Evolutionary conservation across 345 rosid genomes (phyloP).

Genomic region (Populus pruinosa): DNA sequence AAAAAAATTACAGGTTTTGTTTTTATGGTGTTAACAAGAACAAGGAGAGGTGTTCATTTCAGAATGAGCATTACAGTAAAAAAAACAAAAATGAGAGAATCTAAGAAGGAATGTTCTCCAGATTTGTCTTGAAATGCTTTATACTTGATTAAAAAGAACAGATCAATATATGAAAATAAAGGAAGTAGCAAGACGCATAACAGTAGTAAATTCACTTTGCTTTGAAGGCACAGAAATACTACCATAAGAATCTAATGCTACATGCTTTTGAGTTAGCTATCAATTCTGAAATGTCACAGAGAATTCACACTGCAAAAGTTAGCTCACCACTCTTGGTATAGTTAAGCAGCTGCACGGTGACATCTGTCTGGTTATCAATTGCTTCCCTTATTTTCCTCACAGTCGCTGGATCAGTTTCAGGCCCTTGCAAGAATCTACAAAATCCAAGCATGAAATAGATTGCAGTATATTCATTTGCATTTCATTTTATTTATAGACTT

Average conservation of each 20-base stretch:
- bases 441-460: slow-evolving; percentile 1
- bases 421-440: slow-evolving; percentile 87
- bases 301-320: not conserved
- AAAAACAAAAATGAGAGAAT: not conserved
- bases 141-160: not conserved
- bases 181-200: not conserved
- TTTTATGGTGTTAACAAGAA: not conserved
- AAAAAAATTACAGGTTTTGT: not conserved
- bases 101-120: not conserved
- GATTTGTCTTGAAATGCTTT: not conserved
- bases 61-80: too few relatives aligned
- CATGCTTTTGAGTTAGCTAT: not conserved
- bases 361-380: slow-evolving; percentile 84
- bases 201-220: not conserved
- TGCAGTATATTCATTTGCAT: slow-evolving; percentile 1
- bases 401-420: slow-evolving; percentile 91
- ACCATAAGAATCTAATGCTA: not conserved
- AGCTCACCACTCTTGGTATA: slow-evolving; percentile 83
- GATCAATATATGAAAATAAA: not conserved
- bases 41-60: not conserved
- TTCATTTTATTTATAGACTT: not conserved
- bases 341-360: slow-evolving; percentile 91
- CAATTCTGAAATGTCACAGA: not conserved
- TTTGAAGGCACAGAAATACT: too few relatives aligned
- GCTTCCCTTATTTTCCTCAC: slow-evolving; percentile 86